These are phyloP conservation scores for Blastobotrys americana DNA, from an alignment of 805 yeast genomes.

Conservation along the genomic window DNA sequence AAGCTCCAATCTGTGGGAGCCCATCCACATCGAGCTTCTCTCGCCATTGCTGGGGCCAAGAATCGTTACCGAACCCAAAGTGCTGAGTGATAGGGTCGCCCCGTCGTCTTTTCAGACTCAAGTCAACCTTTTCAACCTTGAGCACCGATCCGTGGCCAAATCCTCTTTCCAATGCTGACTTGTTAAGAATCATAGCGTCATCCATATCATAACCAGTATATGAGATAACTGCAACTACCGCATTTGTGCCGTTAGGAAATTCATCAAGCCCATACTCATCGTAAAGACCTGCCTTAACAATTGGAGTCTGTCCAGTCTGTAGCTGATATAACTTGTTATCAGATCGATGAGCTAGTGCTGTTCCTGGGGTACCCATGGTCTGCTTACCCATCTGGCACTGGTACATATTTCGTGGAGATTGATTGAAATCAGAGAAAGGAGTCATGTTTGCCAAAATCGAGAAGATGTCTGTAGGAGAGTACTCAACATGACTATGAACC, in stretches of 20 bases:
- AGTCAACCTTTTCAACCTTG: constrained; percentile 87
- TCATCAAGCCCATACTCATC: constrained; percentile 97
- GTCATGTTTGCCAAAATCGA: constrained; percentile 95
- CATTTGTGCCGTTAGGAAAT: constrained; percentile 97
- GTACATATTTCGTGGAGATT: constrained; percentile 98
- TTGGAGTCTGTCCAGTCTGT: constrained; percentile 95
- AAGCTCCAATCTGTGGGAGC: constrained; percentile 78
- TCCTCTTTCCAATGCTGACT: constrained; percentile 96
- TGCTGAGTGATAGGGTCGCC: constrained; percentile 94
- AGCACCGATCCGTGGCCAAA: constrained; percentile 96
- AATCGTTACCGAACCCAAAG: constrained; percentile 89
- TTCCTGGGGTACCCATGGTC: constrained; percentile 99
- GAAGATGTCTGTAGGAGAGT: constrained; percentile 86
- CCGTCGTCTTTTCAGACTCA: constrained; percentile 66
- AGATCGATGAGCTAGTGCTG: constrained; percentile 82
- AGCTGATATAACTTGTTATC: constrained; percentile 90
- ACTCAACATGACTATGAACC: constrained; percentile 88
- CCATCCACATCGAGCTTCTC: constrained; percentile 88
- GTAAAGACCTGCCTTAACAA: constrained; percentile 86
- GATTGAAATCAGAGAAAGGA: constrained; percentile 97
- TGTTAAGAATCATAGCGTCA: constrained; percentile 97
- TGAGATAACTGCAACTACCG: constrained; percentile 97
- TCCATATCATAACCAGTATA: constrained; percentile 99
- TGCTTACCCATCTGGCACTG: constrained; percentile 99
- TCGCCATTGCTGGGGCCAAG: constrained; percentile 88